A percentile compares a stretch with the other conserved stretches of the same genome.
Conservation (phyloP, 352 stramenopile genomes). For the Globisporangium heterothallicum region DNA sequence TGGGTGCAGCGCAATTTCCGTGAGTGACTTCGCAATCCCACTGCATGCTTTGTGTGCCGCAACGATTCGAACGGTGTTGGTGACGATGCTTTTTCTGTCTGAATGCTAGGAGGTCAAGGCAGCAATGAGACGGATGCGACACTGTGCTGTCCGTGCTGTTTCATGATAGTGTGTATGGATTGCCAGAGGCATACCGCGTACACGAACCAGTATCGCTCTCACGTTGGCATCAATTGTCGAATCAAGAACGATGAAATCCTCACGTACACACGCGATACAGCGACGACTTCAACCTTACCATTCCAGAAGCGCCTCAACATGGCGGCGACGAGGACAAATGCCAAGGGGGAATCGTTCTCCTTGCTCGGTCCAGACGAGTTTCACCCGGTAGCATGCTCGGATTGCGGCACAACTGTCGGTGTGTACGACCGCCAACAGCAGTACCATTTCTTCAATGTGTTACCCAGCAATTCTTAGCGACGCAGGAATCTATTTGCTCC, state of each 20-base stretch:
- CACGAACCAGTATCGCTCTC: constrained; percentile 63
- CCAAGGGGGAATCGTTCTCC: constrained; percentile 8
- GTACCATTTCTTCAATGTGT: constrained; percentile 78
- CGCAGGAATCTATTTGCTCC: too few species aligned
- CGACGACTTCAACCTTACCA: constrained; percentile 14
- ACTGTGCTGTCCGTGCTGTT: constrained; percentile 77
- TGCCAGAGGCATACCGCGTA: constrained; percentile 69
- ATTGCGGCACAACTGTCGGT: constrained; percentile 69
- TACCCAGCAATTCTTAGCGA: constrained; percentile 53
- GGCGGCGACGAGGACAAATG: constrained; percentile 16
- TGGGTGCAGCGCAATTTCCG: constrained; percentile 67
- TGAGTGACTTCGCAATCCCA: too few species aligned
- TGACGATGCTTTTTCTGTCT: neutral
- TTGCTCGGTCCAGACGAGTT: constrained; percentile 55
- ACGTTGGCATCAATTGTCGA: constrained; percentile 61
- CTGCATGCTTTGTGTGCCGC: too few species aligned
- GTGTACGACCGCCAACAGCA: constrained; percentile 54
- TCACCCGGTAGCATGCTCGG: constrained; percentile 59
- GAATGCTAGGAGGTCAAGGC: constrained; percentile 2
- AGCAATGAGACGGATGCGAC: constrained; percentile 37
- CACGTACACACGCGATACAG: constrained; percentile 34
- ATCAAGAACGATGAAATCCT: constrained; percentile 65
- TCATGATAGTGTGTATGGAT: constrained; percentile 71
- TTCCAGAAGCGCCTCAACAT: constrained; percentile 38
- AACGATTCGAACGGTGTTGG: too few species aligned